Conservation (phyloP, 2,329 filamentous ascomycete species). For the Colletotrichum spaethianum region DNA sequence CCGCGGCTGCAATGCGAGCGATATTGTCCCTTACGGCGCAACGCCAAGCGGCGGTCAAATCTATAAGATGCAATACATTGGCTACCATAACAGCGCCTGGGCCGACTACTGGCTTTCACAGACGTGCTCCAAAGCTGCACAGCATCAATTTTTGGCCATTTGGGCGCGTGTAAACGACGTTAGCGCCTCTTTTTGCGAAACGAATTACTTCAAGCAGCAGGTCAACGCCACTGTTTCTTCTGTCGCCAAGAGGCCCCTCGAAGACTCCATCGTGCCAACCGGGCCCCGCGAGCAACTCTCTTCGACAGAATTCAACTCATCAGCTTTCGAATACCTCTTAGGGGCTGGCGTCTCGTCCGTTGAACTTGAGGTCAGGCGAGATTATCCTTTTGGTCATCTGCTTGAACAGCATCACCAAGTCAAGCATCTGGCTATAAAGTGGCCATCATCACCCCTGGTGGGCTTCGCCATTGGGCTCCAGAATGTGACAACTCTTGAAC, state of each 20-base stretch:
- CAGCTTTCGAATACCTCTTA: constrained; percentile 53
- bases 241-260: constrained; percentile 19
- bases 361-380: constrained; percentile 16
- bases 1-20: constrained; percentile 52
- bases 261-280: constrained; percentile 15
- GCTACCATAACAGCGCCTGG: constrained; percentile 54
- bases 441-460: constrained; percentile 51
- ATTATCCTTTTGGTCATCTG: constrained; percentile 44
- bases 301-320: constrained; percentile 50
- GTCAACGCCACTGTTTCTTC: constrained; percentile 57
- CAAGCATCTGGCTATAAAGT: neutral
- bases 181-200: constrained; percentile 59
- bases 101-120: constrained; percentile 46
- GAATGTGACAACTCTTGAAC: neutral
- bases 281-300: constrained; percentile 39
- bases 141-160: constrained; percentile 55
- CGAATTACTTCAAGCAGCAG: constrained; percentile 61
- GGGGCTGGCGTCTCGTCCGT: constrained; percentile 46
- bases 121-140: constrained; percentile 49
- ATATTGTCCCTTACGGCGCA: constrained; percentile 31
- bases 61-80: constrained; percentile 57
- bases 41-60: neutral
- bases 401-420: constrained; percentile 48
- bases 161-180: constrained; percentile 45
- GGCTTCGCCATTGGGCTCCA: constrained; percentile 50